phyloP scores from a whole-genome alignment of 192 early-diverging fungal genomes.

The Mortierella hygrophila region DNA sequence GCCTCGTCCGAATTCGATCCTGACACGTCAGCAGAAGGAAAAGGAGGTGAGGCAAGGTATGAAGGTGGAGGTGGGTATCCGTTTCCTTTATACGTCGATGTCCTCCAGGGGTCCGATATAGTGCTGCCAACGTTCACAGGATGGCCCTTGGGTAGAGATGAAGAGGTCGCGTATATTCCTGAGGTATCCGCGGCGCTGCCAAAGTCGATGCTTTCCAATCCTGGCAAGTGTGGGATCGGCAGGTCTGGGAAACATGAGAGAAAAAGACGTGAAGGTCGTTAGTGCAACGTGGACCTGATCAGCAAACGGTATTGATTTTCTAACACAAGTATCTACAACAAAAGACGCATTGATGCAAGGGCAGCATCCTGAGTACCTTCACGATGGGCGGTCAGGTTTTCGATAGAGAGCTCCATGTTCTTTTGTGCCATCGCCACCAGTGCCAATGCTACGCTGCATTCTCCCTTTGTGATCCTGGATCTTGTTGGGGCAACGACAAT shows the following conservation, averaged over 20 bases:
- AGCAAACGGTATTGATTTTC: background rate
- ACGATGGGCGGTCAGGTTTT: conserved; percentile 71
- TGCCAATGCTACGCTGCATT: conserved; percentile 79
- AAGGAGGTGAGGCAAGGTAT: conserved; percentile 35
- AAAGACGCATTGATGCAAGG: background rate
- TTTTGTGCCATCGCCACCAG: conserved; percentile 81
- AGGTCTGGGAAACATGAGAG: conserved; percentile 55
- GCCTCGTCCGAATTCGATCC: background rate
- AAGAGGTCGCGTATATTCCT: conserved; percentile 29
- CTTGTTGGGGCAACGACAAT: conserved; percentile 58
- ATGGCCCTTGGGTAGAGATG: conserved; percentile 24
- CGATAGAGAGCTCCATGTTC: conserved; percentile 78
- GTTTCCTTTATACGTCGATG: conserved; percentile 39
- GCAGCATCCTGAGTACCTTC: conserved; percentile 55
- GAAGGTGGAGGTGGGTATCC: conserved; percentile 47
- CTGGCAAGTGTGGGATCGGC: conserved; percentile 70
- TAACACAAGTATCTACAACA: background rate
- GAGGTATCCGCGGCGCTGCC: conserved; percentile 24
- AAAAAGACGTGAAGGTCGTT: background rate
- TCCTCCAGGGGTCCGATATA: conserved; percentile 70
- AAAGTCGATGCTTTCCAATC: conserved; percentile 65
- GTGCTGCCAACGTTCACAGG: conserved; percentile 54
- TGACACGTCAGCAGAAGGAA: background rate
- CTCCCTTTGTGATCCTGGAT: conserved; percentile 64
- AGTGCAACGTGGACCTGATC: background rate